Conservation (phyloP, 352 stramenopile genomes). For the Phytopythium oedochilum region DNA sequence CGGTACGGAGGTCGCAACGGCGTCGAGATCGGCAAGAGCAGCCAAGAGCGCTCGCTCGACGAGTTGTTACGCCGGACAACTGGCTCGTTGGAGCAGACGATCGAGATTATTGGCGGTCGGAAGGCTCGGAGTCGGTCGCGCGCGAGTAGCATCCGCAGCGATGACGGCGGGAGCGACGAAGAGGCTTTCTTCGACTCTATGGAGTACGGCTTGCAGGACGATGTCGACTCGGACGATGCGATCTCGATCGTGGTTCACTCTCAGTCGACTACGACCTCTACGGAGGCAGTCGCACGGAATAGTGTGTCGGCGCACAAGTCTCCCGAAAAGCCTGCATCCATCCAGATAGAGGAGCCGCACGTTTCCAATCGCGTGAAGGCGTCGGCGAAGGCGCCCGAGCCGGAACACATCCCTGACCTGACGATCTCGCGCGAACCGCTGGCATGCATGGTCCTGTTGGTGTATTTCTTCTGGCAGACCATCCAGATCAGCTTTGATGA, state of each 20-base stretch:
- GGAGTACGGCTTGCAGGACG: slow-evolving; percentile 72
- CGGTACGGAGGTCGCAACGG: slow-evolving; percentile 69
- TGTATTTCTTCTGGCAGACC: slow-evolving; percentile 71
- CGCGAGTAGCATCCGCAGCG: slow-evolving; percentile 31
- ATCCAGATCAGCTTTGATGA: slow-evolving; percentile 79
- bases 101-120: slow-evolving; percentile 55
- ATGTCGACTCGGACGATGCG: slow-evolving; percentile 48
- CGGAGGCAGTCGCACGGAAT: slow-evolving; percentile 32
- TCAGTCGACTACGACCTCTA: slow-evolving; percentile 27
- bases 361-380: not conserved
- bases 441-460: slow-evolving; percentile 54
- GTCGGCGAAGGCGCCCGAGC: slow-evolving; percentile 4
- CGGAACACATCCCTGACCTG: slow-evolving; percentile 35
- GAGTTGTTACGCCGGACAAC: slow-evolving; percentile 69
- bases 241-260: slow-evolving; percentile 78
- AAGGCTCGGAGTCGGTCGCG: slow-evolving; percentile 14
- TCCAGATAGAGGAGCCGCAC: slow-evolving; percentile 11
- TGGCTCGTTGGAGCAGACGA: slow-evolving; percentile 60
- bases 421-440: slow-evolving; percentile 64
- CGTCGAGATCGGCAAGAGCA: slow-evolving; percentile 74
- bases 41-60: slow-evolving; percentile 60
- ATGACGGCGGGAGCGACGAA: slow-evolving; percentile 62
- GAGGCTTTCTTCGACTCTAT: slow-evolving; percentile 79
- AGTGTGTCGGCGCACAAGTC: slow-evolving; percentile 12
- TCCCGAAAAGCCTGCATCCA: slow-evolving; percentile 19